A percentile compares a stretch with the other conserved stretches of the same genome.
Evolutionary conservation across 495 filamentous ascomycete genomes (phyloP).

Genomic region (Hypoxylon crocopeplum): DNA sequence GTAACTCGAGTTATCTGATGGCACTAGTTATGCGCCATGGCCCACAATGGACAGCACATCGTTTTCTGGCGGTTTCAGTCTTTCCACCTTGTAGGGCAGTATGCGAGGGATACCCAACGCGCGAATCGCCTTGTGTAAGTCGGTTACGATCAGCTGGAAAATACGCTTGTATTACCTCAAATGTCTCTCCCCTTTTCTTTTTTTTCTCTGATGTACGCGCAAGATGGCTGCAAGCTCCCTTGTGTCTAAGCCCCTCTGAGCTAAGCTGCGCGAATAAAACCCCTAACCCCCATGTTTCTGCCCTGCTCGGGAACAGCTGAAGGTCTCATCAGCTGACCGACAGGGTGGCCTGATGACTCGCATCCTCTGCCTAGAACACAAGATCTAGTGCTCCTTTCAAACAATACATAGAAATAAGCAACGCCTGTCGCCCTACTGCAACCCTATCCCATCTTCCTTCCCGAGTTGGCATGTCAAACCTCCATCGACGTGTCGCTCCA

Average conservation of each 20-base stretch:
- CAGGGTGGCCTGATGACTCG: constrained; percentile 29
- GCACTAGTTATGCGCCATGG: constrained; percentile 24
- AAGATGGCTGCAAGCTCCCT: constrained; percentile 3
- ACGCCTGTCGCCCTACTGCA: constrained; percentile 5
- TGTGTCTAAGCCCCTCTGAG: constrained; percentile 18
- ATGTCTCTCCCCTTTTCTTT: not conserved
- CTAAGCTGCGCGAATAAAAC: constrained; percentile 20
- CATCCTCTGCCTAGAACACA: constrained; percentile 1
- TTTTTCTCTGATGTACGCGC: not conserved
- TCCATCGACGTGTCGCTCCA: constrained; percentile 32
- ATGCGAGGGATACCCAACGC: no score
- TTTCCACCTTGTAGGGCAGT: no score
- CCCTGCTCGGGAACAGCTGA: constrained; percentile 23
- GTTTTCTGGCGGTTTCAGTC: not conserved
- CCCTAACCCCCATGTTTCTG: constrained; percentile 4
- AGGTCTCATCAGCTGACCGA: constrained; percentile 21
- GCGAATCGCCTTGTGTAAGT: constrained; percentile 6
- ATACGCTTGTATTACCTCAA: constrained; percentile 5
- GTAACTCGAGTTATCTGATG: constrained; percentile 40
- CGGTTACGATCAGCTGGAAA: not conserved
- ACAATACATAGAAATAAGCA: constrained; percentile 10
- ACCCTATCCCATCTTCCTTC: constrained; percentile 10
- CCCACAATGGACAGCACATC: constrained; percentile 28
- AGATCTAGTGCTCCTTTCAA: constrained; percentile 1
- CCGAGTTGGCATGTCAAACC: constrained; percentile 29